Evolutionary conservation across 441 rosid species (phyloP), one percentile per base, ranked within the genome.

Genomic region (Croton setiger): DNA sequence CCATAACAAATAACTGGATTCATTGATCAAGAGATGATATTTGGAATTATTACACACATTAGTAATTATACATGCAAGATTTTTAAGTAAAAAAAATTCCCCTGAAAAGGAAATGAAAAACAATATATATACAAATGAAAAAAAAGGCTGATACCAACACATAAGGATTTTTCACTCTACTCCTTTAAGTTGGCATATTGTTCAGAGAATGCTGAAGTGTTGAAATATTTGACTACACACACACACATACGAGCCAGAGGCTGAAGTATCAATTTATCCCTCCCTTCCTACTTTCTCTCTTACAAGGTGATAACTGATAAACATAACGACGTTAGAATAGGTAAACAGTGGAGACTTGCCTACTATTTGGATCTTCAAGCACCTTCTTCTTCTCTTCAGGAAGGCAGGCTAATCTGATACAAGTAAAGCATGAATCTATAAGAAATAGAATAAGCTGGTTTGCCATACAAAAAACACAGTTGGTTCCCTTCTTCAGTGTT

Each of bases 341-440:
- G 5, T 4, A 4, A 37, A 35, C 20, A 7, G 47, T 7, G 36
- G 37, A 27, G 31, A 27, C 31, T 27, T 76, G 91, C 98, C 97
- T 88, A 75, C 97, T 94, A 70, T 69, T 77, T 56, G 88, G 88
- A 85, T 94, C 94, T 88, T 92, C 99, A 67, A 92, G 96, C 76
- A 86, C 91, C 75, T 76, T 85, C 82, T 90, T 92, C 39, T 80
- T 84, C 73, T 92, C 96, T 74, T 84, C 87, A 37, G 97, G 93
- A 81, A 94, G 84, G 57, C 68, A 69, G 67, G 97, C 99, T 78
- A 94, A 74, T 81, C 97, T 94, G 77, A 78, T 48, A 69, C 59
- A 72, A 77, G 35, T 49, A 64, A 60, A 72, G 48, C 56, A 65
- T 73, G 37, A 23, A 60, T 53, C 14, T 15, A 57, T 59, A 48